These are phyloP conservation scores for Citrus inodora DNA, from an alignment of 345 rosid genomes.

Conservation along the genomic window DNA sequence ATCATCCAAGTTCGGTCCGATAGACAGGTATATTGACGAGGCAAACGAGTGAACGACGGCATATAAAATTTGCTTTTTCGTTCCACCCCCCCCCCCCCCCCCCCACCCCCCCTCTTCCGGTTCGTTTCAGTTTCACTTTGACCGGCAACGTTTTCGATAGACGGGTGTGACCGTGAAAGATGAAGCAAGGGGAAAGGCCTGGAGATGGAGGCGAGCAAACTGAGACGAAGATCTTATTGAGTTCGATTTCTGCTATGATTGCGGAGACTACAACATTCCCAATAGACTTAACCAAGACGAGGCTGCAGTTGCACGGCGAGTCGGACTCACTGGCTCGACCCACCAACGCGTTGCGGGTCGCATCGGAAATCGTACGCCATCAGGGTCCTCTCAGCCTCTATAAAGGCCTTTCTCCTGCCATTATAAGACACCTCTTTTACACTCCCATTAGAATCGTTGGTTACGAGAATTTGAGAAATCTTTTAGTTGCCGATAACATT, in stretches of 20 bases:
- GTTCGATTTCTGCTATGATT: conserved; percentile 77
- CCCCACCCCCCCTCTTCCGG: too few relatives aligned
- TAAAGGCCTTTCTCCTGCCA: conserved; percentile 72
- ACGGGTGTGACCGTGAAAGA: too few relatives aligned
- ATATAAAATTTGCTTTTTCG: too few relatives aligned
- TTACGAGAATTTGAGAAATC: conserved; percentile 69
- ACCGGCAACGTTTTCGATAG: too few relatives aligned
- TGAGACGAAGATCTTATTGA: conserved; percentile 42
- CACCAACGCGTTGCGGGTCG: conserved; percentile 48
- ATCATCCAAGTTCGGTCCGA: too few relatives aligned
- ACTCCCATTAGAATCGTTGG: conserved; percentile 82
- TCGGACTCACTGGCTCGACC: conserved; percentile 26
- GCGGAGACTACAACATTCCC: conserved; percentile 85
- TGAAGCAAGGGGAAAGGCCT: too few relatives aligned
- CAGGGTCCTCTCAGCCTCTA: conserved; percentile 61
- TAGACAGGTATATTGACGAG: too few relatives aligned
- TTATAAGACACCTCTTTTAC: conserved; percentile 70
- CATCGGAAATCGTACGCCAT: conserved; percentile 44
- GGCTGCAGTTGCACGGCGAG: conserved; percentile 76
- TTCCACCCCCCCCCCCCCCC: accelerated
- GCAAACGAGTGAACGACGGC: too few relatives aligned
- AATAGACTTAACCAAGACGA: conserved; percentile 78
- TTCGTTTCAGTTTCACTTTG: too few relatives aligned
- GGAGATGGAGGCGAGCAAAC: conserved; percentile 20
- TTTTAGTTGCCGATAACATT: conserved; percentile 17